phyloP scores from a whole-genome alignment of 2,329 filamentous ascomycete genomes.

The Exophiala phaeomuriformis region DNA sequence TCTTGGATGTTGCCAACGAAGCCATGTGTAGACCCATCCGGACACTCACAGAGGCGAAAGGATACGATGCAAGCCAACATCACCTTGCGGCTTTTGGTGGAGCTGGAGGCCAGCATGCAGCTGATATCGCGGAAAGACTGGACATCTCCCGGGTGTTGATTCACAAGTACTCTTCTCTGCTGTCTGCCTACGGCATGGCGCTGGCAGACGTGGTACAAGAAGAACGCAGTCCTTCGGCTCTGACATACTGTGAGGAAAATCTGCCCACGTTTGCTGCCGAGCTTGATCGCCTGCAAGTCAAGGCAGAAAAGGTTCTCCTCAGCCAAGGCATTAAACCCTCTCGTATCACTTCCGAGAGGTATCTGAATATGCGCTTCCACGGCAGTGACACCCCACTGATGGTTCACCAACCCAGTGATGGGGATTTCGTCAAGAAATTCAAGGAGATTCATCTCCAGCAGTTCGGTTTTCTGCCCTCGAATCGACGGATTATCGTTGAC shows the following conservation, averaged over 20 bases:
- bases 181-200: constrained; percentile 43
- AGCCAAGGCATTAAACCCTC: constrained; percentile 38
- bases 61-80: constrained; percentile 27
- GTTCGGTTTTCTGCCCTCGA: constrained; percentile 81
- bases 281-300: constrained; percentile 66
- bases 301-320: constrained; percentile 39
- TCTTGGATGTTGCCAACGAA: constrained; percentile 38
- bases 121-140: constrained; percentile 36
- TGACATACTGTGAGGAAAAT: constrained; percentile 26
- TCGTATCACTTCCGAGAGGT: constrained; percentile 38
- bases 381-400: constrained; percentile 45
- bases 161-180: constrained; percentile 33
- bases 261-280: constrained; percentile 45
- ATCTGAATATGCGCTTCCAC: constrained; percentile 44
- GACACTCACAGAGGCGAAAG: constrained; percentile 26
- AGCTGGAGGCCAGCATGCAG: constrained; percentile 37
- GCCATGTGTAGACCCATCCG: constrained; percentile 34
- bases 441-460: constrained; percentile 80
- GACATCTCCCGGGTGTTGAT: constrained; percentile 38
- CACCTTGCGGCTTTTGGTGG: constrained; percentile 31
- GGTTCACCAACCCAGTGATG: constrained; percentile 52
- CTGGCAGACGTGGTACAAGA: constrained; percentile 38
- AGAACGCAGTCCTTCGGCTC: constrained; percentile 31
- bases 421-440: constrained; percentile 73
- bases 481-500: constrained; percentile 75